Conservation (phyloP, 2,329 filamentous ascomycete species). For the Acrodontium crateriforme region DNA sequence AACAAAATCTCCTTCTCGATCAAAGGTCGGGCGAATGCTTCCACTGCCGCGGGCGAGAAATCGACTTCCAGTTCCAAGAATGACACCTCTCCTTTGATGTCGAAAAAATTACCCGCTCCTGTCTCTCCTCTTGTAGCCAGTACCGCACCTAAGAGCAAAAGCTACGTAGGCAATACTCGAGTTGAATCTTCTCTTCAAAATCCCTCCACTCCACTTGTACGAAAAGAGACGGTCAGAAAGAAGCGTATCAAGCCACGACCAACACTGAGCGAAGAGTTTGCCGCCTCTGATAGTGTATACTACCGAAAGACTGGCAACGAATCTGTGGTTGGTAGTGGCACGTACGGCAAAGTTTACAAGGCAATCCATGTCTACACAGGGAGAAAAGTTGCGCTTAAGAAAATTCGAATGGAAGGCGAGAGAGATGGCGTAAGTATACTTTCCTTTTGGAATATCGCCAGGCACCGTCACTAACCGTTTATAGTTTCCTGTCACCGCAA, state of each 20-base stretch:
- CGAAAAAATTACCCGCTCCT: slow-evolving; percentile 37
- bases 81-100: slow-evolving; percentile 16
- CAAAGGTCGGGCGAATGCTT: slow-evolving; percentile 51
- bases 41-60: slow-evolving; percentile 22
- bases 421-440: slow-evolving; percentile 52
- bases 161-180: slow-evolving; percentile 21
- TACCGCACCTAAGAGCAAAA: slow-evolving; percentile 18
- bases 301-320: slow-evolving; percentile 94
- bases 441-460: neutral
- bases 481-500: slow-evolving; percentile 71
- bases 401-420: slow-evolving; percentile 88
- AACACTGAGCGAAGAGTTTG: slow-evolving; percentile 55
- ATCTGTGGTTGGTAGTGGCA: slow-evolving; percentile 88
- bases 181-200: slow-evolving; percentile 10
- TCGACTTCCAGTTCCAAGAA: slow-evolving; percentile 8
- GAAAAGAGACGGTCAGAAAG: slow-evolving; percentile 48
- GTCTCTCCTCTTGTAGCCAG: slow-evolving; percentile 17
- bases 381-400: slow-evolving; percentile 70
- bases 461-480: slow-evolving; percentile 13
- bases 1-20: slow-evolving; percentile 84
- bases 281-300: slow-evolving; percentile 75
- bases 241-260: slow-evolving; percentile 60
- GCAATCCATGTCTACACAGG: slow-evolving; percentile 86
- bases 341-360: slow-evolving; percentile 92
- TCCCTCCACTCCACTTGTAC: slow-evolving; percentile 10